Conservation (phyloP, 495 filamentous ascomycete genomes). For the Pseudoneurospora amorphoporcata region DNA sequence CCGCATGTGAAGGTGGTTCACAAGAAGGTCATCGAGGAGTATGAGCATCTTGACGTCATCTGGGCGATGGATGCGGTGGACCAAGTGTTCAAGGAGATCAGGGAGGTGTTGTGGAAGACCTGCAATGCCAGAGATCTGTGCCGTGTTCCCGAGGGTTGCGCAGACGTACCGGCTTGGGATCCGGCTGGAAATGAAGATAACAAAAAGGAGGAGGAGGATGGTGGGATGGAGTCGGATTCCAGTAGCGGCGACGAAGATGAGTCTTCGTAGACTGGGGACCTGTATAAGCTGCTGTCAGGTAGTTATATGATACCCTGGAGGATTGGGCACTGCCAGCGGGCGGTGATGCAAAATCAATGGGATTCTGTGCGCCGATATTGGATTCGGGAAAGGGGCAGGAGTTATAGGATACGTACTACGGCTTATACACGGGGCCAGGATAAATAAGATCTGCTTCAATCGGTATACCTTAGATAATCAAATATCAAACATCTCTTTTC, state of each 20-base stretch:
- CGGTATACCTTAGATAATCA: neutral
- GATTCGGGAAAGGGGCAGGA: neutral
- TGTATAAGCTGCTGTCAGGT: neutral
- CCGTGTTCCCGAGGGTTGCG: slow-evolving; percentile 54
- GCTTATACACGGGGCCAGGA: neutral
- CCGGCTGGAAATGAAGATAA: slow-evolving; percentile 4
- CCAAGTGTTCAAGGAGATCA: slow-evolving; percentile 71
- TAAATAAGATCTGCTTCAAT: neutral
- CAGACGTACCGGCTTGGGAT: slow-evolving; percentile 31
- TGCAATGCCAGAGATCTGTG: slow-evolving; percentile 46
- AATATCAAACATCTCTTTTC: neutral
- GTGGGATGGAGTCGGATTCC: slow-evolving; percentile 16
- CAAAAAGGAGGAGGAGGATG: slow-evolving; percentile 3
- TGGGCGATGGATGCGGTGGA: slow-evolving; percentile 91
- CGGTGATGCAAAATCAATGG: neutral
- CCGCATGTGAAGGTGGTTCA: slow-evolving; percentile 76
- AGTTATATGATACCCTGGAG: neutral
- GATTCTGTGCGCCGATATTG: neutral
- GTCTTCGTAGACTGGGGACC: neutral
- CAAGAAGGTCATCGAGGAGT: slow-evolving; percentile 73
- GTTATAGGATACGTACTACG: neutral
- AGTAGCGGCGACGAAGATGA: slow-evolving; percentile 22
- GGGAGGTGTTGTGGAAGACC: slow-evolving; percentile 73
- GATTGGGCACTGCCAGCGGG: neutral
- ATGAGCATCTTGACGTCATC: slow-evolving; percentile 91